A percentile compares a stretch with the other conserved stretches of the same genome.
phyloP scores from a whole-genome alignment of 2,329 filamentous ascomycete species.

The Hypocreales sp. region DNA sequence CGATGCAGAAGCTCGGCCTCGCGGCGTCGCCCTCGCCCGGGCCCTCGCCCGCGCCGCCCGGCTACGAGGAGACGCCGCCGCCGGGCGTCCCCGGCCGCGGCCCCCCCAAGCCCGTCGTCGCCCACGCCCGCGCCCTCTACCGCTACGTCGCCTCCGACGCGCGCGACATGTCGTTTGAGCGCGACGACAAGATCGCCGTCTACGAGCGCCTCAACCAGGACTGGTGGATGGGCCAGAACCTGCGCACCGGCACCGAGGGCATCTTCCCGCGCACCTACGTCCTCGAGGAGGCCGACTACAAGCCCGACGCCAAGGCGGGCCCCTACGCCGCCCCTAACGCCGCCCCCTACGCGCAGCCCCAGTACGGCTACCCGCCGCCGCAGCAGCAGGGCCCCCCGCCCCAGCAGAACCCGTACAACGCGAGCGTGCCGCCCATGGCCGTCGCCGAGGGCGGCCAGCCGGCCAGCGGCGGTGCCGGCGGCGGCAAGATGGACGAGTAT shows the following conservation, averaged over 20 bases:
- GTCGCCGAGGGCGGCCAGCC: slow-evolving; percentile 41
- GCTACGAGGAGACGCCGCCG: slow-evolving; percentile 32
- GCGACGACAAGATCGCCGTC: slow-evolving; percentile 67
- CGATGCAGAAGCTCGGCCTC: slow-evolving; percentile 25
- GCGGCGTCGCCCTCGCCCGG: neutral
- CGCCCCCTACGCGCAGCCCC: slow-evolving; percentile 16
- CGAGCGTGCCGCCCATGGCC: slow-evolving; percentile 59
- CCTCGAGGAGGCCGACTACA: slow-evolving; percentile 48
- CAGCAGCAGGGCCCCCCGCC: slow-evolving; percentile 25
- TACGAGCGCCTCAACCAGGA: slow-evolving; percentile 91
- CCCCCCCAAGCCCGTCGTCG: slow-evolving; percentile 42
- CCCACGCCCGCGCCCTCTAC: slow-evolving; percentile 69
- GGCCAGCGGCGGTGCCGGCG: slow-evolving; percentile 23
- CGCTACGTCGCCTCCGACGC: slow-evolving; percentile 64
- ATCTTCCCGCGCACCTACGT: slow-evolving; percentile 95
- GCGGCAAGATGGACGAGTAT: slow-evolving; percentile 50
- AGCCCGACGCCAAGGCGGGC: too few relatives aligned
- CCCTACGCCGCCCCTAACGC: neutral
- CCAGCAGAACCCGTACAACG: slow-evolving; percentile 48
- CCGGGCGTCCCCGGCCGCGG: slow-evolving; percentile 24
- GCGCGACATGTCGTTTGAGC: slow-evolving; percentile 67
- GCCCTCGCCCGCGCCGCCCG: slow-evolving; percentile 27
- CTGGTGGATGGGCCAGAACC: slow-evolving; percentile 89
- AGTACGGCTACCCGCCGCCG: slow-evolving; percentile 22
- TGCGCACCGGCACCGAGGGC: slow-evolving; percentile 68